Conservation (phyloP, 2,329 filamentous ascomycete species). For the Claviceps digitariae region DNA sequence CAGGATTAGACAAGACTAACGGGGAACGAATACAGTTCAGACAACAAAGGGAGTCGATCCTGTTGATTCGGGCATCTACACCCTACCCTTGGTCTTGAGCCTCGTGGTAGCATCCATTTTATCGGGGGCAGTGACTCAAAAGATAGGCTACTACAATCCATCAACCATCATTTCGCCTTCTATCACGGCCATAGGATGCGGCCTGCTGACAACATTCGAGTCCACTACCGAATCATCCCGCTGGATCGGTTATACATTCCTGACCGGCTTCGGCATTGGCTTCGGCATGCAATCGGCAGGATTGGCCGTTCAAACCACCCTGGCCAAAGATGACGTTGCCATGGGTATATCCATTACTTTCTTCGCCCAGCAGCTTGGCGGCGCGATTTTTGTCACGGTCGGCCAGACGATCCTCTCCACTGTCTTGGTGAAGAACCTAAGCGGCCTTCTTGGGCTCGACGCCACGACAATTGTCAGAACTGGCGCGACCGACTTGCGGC, state of each 20-base stretch:
- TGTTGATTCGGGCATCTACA: not conserved
- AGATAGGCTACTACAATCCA: constrained; percentile 27
- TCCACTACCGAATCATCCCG: constrained; percentile 26
- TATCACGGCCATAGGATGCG: constrained; percentile 29
- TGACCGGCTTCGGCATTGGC: constrained; percentile 40
- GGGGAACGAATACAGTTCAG: not conserved
- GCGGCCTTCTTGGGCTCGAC: constrained; percentile 16
- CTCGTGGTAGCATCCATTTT: constrained; percentile 5
- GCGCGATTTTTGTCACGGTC: constrained; percentile 51
- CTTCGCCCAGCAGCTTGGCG: constrained; percentile 53
- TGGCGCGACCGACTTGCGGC: constrained; percentile 47
- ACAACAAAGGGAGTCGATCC: not conserved
- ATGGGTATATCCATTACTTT: constrained; percentile 29
- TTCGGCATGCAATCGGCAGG: constrained; percentile 30
- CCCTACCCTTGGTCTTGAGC: not conserved
- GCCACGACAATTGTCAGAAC: constrained; percentile 28
- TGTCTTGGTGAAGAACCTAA: not conserved
- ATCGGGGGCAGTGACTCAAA: constrained; percentile 27
- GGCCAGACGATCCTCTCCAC: constrained; percentile 33
- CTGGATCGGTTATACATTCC: constrained; percentile 47
- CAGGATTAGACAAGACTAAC: not conserved
- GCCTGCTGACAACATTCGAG: constrained; percentile 40
- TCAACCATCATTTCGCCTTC: constrained; percentile 27
- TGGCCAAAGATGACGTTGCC: constrained; percentile 32
- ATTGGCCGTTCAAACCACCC: constrained; percentile 38